phyloP scores from a whole-genome alignment of 2,329 filamentous ascomycete species.

The Exophiala sp. region DNA sequence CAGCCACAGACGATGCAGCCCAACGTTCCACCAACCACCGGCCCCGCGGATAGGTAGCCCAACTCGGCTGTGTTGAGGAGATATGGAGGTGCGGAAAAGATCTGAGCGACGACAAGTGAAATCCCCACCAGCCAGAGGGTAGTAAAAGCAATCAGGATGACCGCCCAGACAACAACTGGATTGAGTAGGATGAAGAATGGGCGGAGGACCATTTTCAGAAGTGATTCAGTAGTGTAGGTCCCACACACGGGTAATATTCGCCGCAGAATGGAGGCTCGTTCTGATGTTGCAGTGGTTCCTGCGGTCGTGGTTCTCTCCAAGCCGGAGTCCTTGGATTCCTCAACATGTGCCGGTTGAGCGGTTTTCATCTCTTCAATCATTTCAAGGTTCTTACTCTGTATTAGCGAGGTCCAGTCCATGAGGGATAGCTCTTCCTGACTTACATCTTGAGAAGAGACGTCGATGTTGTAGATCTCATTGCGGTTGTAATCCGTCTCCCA shows the following conservation, averaged over 20 bases:
- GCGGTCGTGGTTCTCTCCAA: neutral
- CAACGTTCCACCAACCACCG: slow-evolving; percentile 6
- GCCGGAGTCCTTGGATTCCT: neutral
- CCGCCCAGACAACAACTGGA: slow-evolving; percentile 23
- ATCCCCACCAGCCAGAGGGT: neutral
- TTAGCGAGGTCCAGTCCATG: neutral
- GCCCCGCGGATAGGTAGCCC: slow-evolving; percentile 23
- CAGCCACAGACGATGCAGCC: slow-evolving; percentile 37
- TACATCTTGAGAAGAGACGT: slow-evolving; percentile 2
- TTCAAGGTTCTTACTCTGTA: neutral
- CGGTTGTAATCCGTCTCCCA: slow-evolving; percentile 3
- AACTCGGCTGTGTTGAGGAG: slow-evolving; percentile 28
- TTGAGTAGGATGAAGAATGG: slow-evolving; percentile 25
- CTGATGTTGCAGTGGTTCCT: neutral
- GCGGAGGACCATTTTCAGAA: slow-evolving; percentile 1
- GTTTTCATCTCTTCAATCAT: slow-evolving; percentile 5
- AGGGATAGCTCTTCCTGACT: no score
- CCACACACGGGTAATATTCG: neutral
- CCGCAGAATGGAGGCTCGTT: neutral
- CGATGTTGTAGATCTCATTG: slow-evolving; percentile 1
- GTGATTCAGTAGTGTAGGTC: neutral
- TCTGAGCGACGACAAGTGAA: slow-evolving; percentile 24
- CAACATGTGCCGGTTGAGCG: neutral
- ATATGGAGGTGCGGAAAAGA: slow-evolving; percentile 31
- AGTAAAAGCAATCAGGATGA: neutral